Conservation (phyloP, 2,329 filamentous ascomycete genomes). For the Fusarium ambrosium region DNA sequence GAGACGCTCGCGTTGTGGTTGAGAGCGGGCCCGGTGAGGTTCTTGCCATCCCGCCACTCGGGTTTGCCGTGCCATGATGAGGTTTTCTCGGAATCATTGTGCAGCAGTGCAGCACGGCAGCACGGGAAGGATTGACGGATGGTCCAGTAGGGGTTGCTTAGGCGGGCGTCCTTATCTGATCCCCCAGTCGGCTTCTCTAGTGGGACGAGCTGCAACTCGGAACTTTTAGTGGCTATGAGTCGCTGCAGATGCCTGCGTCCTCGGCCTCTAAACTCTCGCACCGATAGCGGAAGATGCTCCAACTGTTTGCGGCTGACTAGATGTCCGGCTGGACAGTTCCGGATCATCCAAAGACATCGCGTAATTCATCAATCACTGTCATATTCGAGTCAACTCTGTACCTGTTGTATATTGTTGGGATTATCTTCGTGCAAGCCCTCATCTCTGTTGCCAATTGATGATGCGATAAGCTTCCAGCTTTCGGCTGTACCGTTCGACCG, state of each 20-base stretch:
- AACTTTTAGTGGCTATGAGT: slow-evolving; percentile 23
- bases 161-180: slow-evolving; percentile 28
- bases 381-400: neutral
- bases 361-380: slow-evolving; percentile 13
- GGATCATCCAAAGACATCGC: slow-evolving; percentile 1
- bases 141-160: slow-evolving; percentile 21
- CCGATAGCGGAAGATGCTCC: slow-evolving; percentile 37
- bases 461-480: slow-evolving; percentile 28
- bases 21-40: slow-evolving; percentile 29
- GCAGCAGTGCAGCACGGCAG: neutral
- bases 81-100: slow-evolving; percentile 32
- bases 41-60: slow-evolving; percentile 33
- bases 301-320: slow-evolving; percentile 15
- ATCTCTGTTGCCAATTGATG: slow-evolving; percentile 3
- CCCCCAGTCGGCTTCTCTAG: slow-evolving; percentile 35
- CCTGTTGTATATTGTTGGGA: neutral
- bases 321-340: neutral
- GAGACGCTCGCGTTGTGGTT: slow-evolving; percentile 24
- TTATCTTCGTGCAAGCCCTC: neutral
- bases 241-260: neutral
- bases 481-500: slow-evolving; percentile 29
- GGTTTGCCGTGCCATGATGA: slow-evolving; percentile 29
- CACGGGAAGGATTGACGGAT: slow-evolving; percentile 14
- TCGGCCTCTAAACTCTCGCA: slow-evolving; percentile 2
- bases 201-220: slow-evolving; percentile 17